Evolutionary conservation across 73 alveolate species (phyloP).

Genomic region (Halteria grandinella): DNA sequence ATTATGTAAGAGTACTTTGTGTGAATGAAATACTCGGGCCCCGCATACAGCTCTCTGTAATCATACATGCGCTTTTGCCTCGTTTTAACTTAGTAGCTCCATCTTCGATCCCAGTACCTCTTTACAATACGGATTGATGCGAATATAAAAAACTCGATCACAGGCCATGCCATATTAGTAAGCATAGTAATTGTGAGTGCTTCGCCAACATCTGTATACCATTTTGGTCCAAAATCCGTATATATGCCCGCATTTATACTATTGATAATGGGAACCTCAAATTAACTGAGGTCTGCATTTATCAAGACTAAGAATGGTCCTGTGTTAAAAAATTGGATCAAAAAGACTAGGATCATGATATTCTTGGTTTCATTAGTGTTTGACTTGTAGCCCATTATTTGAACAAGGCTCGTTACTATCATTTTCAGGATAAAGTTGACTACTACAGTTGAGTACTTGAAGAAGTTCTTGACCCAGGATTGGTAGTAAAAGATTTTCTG

Average conservation of each 20-base stretch:
- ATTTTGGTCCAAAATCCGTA: constrained; percentile 21
- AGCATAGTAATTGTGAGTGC: constrained; percentile 18
- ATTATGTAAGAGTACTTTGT: constrained; percentile 37
- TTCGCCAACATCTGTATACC: constrained; percentile 37
- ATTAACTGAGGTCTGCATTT: constrained; percentile 42
- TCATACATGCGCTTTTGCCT: not conserved
- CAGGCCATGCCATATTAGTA: constrained; percentile 14
- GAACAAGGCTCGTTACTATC: constrained; percentile 22
- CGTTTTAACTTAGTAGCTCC: not conserved
- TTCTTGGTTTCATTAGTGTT: not conserved
- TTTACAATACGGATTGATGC: not conserved
- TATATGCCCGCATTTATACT: not conserved
- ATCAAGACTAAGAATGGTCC: constrained; percentile 53
- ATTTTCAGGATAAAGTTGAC: constrained; percentile 40
- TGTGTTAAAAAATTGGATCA: constrained; percentile 51
- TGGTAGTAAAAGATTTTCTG: not conserved
- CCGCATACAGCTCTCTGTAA: constrained; percentile 36
- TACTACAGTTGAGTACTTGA: constrained; percentile 26
- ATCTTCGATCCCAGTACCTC: constrained; percentile 7
- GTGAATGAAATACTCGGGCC: constrained; percentile 49
- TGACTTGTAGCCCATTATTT: constrained; percentile 48
- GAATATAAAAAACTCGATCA: constrained; percentile 29
- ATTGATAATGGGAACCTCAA: not conserved
- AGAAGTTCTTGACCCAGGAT: not conserved
- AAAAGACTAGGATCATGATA: constrained; percentile 25